Percentiles rank a stretch among this genome's conserved stretches.
These are phyloP conservation scores for Pilatotrama ljubarskyi DNA, from an alignment of 768 basidiomycete genomes.

Conservation along the genomic window DNA sequence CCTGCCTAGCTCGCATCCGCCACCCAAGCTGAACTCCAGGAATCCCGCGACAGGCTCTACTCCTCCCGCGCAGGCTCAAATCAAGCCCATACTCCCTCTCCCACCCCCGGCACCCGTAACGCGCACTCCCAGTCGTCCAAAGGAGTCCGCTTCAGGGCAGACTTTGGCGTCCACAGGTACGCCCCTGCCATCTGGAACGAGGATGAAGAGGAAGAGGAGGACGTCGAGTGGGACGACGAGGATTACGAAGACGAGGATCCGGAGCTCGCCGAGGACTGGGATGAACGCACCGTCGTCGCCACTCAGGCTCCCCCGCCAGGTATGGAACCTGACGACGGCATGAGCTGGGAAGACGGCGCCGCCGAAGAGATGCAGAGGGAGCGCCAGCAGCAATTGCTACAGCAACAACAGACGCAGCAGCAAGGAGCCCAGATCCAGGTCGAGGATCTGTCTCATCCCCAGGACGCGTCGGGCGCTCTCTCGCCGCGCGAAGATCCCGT, in stretches of 20 bases:
- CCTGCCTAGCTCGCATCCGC: conserved; percentile 65
- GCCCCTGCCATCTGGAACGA: conserved; percentile 84
- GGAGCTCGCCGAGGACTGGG: conserved; percentile 59
- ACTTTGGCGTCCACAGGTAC: conserved; percentile 70
- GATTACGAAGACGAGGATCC: conserved; percentile 70
- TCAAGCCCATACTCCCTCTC: conserved; percentile 46
- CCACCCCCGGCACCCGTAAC: conserved; percentile 42
- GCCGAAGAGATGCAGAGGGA: conserved; percentile 46
- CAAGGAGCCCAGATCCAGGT: conserved; percentile 10
- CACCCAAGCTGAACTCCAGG: conserved; percentile 63
- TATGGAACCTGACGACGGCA: conserved; percentile 80
- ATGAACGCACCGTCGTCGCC: conserved; percentile 33
- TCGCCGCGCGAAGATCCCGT: conserved; percentile 33
- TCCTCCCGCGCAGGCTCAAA: conserved; percentile 48
- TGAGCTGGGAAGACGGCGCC: conserved; percentile 82
- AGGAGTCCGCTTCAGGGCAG: conserved; percentile 69
- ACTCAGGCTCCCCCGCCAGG: conserved; percentile 27
- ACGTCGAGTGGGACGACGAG: conserved; percentile 65
- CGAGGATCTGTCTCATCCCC: conserved; percentile 29
- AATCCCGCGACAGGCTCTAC: conserved; percentile 53
- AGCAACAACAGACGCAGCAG: conserved; percentile 23
- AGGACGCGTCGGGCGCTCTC: conserved; percentile 30
- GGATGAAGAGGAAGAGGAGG: conserved; percentile 62
- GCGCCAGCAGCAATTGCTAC: conserved; percentile 18
- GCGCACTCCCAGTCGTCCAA: conserved; percentile 31